Evolutionary conservation across 805 yeast species (phyloP).

Genomic region (Teunomyces barrocoloradensis): DNA sequence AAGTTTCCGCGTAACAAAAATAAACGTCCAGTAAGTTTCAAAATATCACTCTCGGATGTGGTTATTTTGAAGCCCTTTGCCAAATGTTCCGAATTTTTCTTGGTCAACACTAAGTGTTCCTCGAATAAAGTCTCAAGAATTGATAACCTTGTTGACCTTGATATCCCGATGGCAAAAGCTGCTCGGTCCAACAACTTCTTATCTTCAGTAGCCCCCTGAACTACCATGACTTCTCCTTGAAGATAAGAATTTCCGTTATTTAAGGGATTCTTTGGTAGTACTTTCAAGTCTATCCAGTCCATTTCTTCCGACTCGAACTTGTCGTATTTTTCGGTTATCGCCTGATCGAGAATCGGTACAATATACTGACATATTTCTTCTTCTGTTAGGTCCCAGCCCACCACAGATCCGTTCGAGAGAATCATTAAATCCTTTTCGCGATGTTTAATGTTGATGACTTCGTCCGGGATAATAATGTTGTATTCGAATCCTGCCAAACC

Average conservation of each 20-base stretch:
- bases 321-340: slow-evolving; percentile 40
- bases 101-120: slow-evolving; percentile 59
- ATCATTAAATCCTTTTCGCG: slow-evolving; percentile 56
- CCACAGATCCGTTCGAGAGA: slow-evolving; percentile 73
- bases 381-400: slow-evolving; percentile 81
- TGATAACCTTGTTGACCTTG: slow-evolving; percentile 83
- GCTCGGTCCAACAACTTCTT: slow-evolving; percentile 69
- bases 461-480: slow-evolving; percentile 50
- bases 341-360: slow-evolving; percentile 49
- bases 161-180: slow-evolving; percentile 84
- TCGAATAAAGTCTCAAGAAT: slow-evolving; percentile 74
- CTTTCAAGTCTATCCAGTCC: slow-evolving; percentile 61
- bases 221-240: slow-evolving; percentile 67
- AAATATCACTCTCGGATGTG: slow-evolving; percentile 55
- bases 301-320: slow-evolving; percentile 77
- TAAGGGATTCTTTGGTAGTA: slow-evolving; percentile 19
- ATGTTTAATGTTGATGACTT: slow-evolving; percentile 57
- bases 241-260: slow-evolving; percentile 38
- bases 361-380: slow-evolving; percentile 42
- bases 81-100: slow-evolving; percentile 60
- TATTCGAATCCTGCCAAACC: slow-evolving; percentile 22
- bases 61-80: slow-evolving; percentile 54
- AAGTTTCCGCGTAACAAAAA: slow-evolving; percentile 77
- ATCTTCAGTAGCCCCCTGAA: slow-evolving; percentile 49
- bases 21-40: slow-evolving; percentile 69